Evolutionary conservation across 495 filamentous ascomycete genomes (phyloP).

Genomic region (Sabuloglossum arenarium): DNA sequence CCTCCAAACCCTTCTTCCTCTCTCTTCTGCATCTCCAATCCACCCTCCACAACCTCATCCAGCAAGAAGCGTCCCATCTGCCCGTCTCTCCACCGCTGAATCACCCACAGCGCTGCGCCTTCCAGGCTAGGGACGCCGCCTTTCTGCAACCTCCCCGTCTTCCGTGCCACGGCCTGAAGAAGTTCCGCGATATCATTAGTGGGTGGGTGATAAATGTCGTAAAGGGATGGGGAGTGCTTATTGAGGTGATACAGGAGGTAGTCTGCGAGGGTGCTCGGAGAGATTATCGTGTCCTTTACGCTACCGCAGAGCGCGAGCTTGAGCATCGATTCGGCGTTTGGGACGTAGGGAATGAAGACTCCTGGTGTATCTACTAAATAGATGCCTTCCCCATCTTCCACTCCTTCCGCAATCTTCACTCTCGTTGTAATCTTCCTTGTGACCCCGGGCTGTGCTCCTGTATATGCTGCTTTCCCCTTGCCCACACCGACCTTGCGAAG

Average conservation of each 20-base stretch:
- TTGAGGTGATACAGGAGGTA: conserved; percentile 81
- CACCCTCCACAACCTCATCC: conserved; percentile 49
- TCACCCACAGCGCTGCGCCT: conserved; percentile 57
- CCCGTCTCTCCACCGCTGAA: conserved; percentile 69
- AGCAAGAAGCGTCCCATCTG: conserved; percentile 56
- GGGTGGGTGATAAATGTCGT: conserved; percentile 41
- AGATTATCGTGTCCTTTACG: conserved; percentile 73
- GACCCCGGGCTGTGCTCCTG: conserved; percentile 72
- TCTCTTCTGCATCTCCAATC: conserved; percentile 20
- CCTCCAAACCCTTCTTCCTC: conserved; percentile 7
- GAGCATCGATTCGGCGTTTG: conserved; percentile 69
- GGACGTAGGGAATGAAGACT: conserved; percentile 84
- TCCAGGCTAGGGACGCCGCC: conserved; percentile 54
- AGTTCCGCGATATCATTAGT: conserved; percentile 66
- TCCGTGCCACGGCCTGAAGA: conserved; percentile 41
- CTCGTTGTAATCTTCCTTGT: conserved; percentile 67
- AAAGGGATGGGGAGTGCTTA: conserved; percentile 30
- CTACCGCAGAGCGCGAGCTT: conserved; percentile 78
- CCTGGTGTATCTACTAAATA: conserved; percentile 62
- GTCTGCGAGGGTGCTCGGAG: conserved; percentile 56
- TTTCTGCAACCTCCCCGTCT: conserved; percentile 56
- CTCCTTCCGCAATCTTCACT: conserved; percentile 54
- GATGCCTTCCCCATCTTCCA: conserved; percentile 18
- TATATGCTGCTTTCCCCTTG: conserved; percentile 57
- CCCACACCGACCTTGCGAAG: conserved; percentile 47